Evolutionary conservation across 352 stramenopile species (phyloP).

Genomic region (Phytopythium ostracodes): DNA sequence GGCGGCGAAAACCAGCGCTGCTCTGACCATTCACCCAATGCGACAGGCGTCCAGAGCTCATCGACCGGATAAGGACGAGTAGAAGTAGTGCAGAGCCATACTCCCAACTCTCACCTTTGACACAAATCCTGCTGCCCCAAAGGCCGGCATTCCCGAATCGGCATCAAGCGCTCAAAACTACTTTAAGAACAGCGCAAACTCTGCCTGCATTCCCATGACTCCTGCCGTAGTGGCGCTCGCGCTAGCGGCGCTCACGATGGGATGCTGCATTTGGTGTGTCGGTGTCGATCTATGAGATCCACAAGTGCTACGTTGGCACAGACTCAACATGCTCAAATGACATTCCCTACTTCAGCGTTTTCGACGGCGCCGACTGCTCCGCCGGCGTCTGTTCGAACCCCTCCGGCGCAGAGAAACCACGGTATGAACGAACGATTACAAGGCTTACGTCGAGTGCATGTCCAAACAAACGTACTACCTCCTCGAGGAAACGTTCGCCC

Average conservation of each 20-base stretch:
- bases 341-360: not conserved
- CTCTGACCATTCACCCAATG: too few species aligned
- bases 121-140: too few species aligned
- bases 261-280: not conserved
- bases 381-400: not conserved
- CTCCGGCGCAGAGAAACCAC: not conserved
- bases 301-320: constrained; percentile 1
- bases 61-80: too few species aligned
- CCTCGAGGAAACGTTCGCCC: constrained; percentile 2
- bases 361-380: not conserved
- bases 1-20: too few species aligned
- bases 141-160: too few species aligned
- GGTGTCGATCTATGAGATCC: not conserved
- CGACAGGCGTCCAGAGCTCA: too few species aligned
- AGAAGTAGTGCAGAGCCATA: too few species aligned
- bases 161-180: too few species aligned
- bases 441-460: constrained; percentile 8
- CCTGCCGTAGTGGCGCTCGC: not conserved
- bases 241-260: not conserved
- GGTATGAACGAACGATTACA: constrained; percentile 7
- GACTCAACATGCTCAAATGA: constrained; percentile 5
- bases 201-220: not conserved
- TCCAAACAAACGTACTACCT: constrained; percentile 4
- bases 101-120: too few species aligned
- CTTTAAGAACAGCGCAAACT: too few species aligned